These are phyloP conservation scores for Lyophyllum shimeji DNA, from an alignment of 768 basidiomycete genomes.

Conservation along the genomic window DNA sequence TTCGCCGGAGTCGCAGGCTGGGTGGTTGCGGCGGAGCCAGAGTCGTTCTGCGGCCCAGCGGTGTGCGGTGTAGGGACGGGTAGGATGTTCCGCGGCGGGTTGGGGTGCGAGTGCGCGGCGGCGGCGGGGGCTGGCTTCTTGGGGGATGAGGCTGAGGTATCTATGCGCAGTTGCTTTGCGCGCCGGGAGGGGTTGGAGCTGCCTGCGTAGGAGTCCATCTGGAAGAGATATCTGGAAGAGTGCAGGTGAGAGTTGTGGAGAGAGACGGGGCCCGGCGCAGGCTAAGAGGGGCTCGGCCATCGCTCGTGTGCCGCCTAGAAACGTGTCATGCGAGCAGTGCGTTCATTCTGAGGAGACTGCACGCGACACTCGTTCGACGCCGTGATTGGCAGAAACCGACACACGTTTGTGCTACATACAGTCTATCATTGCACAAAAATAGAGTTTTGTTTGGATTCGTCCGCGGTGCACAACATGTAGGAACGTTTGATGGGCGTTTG, in stretches of 20 bases:
- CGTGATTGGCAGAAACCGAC: constrained; percentile 27
- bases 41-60: background rate
- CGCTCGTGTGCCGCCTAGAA: constrained; percentile 32
- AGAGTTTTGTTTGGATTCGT: background rate
- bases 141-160: background rate
- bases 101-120: constrained; percentile 5
- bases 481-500: background rate
- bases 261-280: background rate
- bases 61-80: constrained; percentile 24
- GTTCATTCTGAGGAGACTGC: constrained; percentile 12
- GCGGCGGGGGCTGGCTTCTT: constrained; percentile 12
- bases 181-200: constrained; percentile 39
- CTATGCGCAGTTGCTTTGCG: constrained; percentile 29
- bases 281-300: background rate
- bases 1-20: constrained; percentile 38
- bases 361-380: constrained; percentile 27
- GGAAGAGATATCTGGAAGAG: background rate
- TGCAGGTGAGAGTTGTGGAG: constrained; percentile 1
- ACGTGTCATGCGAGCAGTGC: constrained; percentile 21
- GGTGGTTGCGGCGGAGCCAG: constrained; percentile 4
- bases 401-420: constrained; percentile 28
- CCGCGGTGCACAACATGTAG: background rate
- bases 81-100: constrained; percentile 15
- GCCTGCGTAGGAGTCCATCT: constrained; percentile 25
- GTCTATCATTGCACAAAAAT: no score